A percentile compares a stretch with the other conserved stretches of the same genome.
Conservation (phyloP, 805 yeast genomes). For the Blastobotrys americana region DNA sequence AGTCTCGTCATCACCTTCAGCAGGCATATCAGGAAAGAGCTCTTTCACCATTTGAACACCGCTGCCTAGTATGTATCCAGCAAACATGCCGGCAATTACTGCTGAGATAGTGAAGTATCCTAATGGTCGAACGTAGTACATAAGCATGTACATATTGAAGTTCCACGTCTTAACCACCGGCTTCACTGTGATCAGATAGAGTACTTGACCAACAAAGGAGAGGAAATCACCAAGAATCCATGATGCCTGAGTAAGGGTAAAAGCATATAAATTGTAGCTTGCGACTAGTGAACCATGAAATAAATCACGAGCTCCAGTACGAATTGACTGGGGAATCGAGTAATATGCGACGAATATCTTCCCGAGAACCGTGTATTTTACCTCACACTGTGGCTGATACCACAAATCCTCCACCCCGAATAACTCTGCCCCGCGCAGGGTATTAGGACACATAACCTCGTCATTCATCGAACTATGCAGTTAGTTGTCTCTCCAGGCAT, state of each 20-base stretch:
- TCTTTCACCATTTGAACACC: background rate
- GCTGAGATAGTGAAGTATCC: background rate
- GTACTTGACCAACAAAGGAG: background rate
- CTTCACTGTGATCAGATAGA: background rate
- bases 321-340: background rate
- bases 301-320: background rate
- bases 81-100: background rate
- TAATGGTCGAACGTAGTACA: background rate
- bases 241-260: background rate
- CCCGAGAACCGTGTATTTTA: background rate
- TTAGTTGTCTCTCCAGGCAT: too few relatives aligned
- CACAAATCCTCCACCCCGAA: background rate
- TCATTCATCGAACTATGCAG: too few relatives aligned
- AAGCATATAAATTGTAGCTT: background rate
- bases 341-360: background rate
- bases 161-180: background rate
- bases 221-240: background rate
- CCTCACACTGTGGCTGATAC: background rate
- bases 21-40: background rate
- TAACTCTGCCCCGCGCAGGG: background rate
- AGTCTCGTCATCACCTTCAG: too few relatives aligned
- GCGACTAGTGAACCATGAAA: background rate
- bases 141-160: background rate
- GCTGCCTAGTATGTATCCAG: background rate
- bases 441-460: too few relatives aligned